Conservation (phyloP, 176 grass and related monocot genomes). For the Secale cereale region DNA sequence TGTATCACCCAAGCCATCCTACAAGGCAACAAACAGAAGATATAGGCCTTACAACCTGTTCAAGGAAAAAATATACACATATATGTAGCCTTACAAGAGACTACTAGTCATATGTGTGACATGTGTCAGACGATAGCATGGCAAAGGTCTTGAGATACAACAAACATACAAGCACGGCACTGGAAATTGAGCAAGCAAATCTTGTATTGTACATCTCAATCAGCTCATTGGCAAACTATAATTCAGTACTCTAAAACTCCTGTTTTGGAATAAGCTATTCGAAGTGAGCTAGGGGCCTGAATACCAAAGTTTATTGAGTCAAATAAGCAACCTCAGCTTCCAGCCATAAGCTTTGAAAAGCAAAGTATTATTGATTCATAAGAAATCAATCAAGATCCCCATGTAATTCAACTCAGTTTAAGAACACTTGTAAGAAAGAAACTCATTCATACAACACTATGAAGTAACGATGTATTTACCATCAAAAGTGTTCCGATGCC, state of each 20-base stretch:
- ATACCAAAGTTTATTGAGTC: background rate
- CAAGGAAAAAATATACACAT: background rate
- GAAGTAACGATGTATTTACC: slow-evolving; percentile 47
- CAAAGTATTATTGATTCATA: background rate
- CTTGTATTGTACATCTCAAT: background rate
- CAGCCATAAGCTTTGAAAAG: background rate
- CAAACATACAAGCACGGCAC: slow-evolving; percentile 2
- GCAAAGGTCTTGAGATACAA: background rate
- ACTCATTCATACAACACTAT: slow-evolving; percentile 19
- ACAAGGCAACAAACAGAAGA: slow-evolving; percentile 32
- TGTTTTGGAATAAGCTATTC: background rate
- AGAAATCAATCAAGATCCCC: slow-evolving; percentile 8
- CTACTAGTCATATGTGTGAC: background rate
- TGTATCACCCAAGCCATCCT: slow-evolving; percentile 98
- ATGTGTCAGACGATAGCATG: slow-evolving; percentile 1
- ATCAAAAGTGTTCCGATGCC: slow-evolving; percentile 97
- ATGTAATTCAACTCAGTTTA: slow-evolving; percentile 8
- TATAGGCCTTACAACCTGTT: background rate
- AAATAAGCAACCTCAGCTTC: slow-evolving; percentile 20
- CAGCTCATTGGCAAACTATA: background rate
- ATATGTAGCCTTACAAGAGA: slow-evolving; percentile 11
- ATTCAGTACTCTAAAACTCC: background rate
- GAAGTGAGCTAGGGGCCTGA: background rate
- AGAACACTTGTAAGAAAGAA: background rate
- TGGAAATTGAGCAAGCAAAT: background rate